A percentile compares a stretch with the other conserved stretches of the same genome.
These are phyloP conservation scores for Apiotrichum gracile DNA, from an alignment of 1,284 basidiomycete genomes.

Conservation along the genomic window DNA sequence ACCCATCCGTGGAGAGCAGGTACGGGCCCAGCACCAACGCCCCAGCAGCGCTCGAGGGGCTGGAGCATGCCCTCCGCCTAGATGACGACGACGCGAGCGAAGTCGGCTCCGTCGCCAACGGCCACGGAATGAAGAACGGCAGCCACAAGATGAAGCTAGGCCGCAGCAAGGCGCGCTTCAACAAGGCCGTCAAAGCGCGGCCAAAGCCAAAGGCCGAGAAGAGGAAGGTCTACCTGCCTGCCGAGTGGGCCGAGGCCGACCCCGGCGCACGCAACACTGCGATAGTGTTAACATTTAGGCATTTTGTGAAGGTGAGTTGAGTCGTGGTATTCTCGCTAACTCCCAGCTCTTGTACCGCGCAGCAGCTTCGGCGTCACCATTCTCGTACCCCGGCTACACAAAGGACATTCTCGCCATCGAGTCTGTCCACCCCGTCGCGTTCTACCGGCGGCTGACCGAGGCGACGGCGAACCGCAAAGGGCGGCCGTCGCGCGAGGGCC, in stretches of 20 bases:
- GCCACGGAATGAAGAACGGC: slow-evolving; percentile 19
- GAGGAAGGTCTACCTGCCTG: slow-evolving; percentile 35
- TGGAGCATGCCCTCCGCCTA: slow-evolving; percentile 23
- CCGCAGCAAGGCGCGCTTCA: slow-evolving; percentile 15
- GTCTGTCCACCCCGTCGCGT: slow-evolving; percentile 41
- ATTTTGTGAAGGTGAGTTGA: slow-evolving; percentile 46
- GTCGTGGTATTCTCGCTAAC: no score
- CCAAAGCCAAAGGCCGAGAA: slow-evolving; percentile 15
- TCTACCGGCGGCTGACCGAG: slow-evolving; percentile 44
- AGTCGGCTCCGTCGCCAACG: slow-evolving; percentile 2
- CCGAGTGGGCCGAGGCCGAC: slow-evolving; percentile 41
- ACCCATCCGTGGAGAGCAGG: slow-evolving; percentile 38
- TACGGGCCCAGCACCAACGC: slow-evolving; percentile 40
- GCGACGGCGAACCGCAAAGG: slow-evolving; percentile 26
- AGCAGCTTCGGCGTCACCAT: slow-evolving; percentile 41
- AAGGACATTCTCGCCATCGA: slow-evolving; percentile 39
- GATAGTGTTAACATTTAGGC: slow-evolving; percentile 44
- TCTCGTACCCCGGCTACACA: slow-evolving; percentile 40
- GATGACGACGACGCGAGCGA: slow-evolving; percentile 18
- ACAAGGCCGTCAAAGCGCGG: slow-evolving; percentile 20
- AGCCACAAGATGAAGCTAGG: slow-evolving; percentile 12
- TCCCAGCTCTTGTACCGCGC: slow-evolving; percentile 41
- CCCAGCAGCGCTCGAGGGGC: slow-evolving; percentile 34
- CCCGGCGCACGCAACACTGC: slow-evolving; percentile 43
- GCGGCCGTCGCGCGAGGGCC: slow-evolving; percentile 15